These are phyloP conservation scores for Aspergillus nidulans DNA, from an alignment of 495 filamentous ascomycete species.

Conservation along the genomic window DNA sequence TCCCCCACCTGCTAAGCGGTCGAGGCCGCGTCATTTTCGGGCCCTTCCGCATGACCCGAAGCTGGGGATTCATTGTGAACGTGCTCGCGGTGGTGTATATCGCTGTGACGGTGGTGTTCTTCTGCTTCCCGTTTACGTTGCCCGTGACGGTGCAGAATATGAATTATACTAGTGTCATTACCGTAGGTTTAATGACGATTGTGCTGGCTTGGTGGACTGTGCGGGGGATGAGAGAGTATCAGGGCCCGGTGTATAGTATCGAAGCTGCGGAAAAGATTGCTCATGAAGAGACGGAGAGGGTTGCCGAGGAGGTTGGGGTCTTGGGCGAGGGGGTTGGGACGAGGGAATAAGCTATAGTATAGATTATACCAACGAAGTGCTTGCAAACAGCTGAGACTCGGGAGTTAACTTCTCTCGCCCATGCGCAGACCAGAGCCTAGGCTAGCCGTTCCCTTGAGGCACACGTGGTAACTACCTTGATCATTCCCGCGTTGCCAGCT, in stretches of 20 bases:
- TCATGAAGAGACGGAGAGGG: too few species aligned
- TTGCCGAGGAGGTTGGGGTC: too few species aligned
- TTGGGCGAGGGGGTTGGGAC: too few species aligned
- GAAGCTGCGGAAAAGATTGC: constrained; percentile 5
- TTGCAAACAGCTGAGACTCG: too few species aligned
- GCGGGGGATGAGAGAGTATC: not conserved
- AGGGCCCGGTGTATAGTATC: constrained; percentile 3
- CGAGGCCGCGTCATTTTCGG: constrained; percentile 60
- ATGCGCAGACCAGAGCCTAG: too few species aligned
- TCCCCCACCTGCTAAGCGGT: constrained; percentile 63
- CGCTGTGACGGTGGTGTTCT: constrained; percentile 65
- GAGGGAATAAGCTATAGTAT: too few species aligned
- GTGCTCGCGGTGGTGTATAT: constrained; percentile 58
- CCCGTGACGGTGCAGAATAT: constrained; percentile 55
- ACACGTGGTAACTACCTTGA: too few species aligned
- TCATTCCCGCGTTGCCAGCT: too few species aligned
- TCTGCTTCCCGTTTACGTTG: constrained; percentile 67
- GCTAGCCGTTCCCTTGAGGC: too few species aligned
- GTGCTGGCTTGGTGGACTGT: constrained; percentile 1
- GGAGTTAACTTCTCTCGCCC: too few species aligned
- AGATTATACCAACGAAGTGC: too few species aligned
- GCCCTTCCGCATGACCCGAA: constrained; percentile 62
- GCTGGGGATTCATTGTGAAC: constrained; percentile 57
- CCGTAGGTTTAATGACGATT: constrained; percentile 22
- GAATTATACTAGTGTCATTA: constrained; percentile 69